Evolutionary conservation across 176 grass and related monocot genomes (phyloP).

Genomic region (Aegilops umbellulata): DNA sequence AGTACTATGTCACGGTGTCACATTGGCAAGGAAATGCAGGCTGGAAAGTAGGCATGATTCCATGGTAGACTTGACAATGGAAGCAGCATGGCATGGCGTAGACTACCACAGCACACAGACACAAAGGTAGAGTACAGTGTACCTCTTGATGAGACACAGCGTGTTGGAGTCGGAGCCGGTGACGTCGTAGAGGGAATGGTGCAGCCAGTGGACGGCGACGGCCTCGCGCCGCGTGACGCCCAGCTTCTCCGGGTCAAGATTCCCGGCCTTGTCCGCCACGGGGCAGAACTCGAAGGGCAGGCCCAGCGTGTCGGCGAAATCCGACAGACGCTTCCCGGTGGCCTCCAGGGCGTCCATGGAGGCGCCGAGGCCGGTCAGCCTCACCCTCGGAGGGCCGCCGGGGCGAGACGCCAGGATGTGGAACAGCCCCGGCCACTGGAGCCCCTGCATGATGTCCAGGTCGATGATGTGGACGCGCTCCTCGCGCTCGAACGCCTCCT

Average conservation of each 20-base stretch:
- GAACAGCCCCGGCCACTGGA: constrained; percentile 96
- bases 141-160: constrained; percentile 86
- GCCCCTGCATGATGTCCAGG: constrained; percentile 98
- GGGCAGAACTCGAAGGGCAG: constrained; percentile 89
- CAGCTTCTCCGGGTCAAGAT: constrained; percentile 78
- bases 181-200: constrained; percentile 98
- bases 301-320: constrained; percentile 87
- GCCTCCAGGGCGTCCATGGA: constrained; percentile 88
- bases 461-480: constrained; percentile 96
- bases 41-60: constrained; percentile 43
- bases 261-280: constrained; percentile 84
- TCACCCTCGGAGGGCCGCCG: constrained; percentile 71
- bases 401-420: constrained; percentile 95
- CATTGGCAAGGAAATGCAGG: constrained; percentile 14
- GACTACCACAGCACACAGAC: background rate
- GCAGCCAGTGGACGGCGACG: constrained; percentile 94
- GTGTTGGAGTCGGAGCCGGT: constrained; percentile 79
- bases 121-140: background rate
- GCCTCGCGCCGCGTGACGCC: constrained; percentile 76
- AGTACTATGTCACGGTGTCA: constrained; percentile 8
- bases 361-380: constrained; percentile 67
- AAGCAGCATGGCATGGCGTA: background rate
- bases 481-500: constrained; percentile 95
- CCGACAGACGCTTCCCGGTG: constrained; percentile 78
- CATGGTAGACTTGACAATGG: background rate